A percentile compares a stretch with the other conserved stretches of the same genome.
Conservation (phyloP, 768 basidiomycete species). For the Zangia roseola region DNA sequence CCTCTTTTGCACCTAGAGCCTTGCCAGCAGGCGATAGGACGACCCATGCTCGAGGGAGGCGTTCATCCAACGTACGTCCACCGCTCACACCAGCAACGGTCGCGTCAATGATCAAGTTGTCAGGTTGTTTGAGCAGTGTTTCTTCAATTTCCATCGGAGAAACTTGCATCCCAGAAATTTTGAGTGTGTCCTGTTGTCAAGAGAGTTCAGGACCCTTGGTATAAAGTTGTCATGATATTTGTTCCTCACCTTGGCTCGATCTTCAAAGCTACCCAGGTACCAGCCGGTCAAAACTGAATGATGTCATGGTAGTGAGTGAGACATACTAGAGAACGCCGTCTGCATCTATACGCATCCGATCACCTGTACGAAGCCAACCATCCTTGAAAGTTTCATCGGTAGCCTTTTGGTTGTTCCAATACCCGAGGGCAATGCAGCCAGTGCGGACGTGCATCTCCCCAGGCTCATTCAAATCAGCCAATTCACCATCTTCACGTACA, state of each 20-base stretch:
- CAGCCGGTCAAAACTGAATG: neutral
- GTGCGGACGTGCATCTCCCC: constrained; percentile 68
- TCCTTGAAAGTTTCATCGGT: constrained; percentile 61
- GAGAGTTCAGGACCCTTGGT: no score
- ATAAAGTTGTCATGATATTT: neutral
- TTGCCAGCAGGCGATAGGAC: constrained; percentile 60
- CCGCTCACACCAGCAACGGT: constrained; percentile 74
- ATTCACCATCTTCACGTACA: constrained; percentile 54
- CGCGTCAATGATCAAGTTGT: constrained; percentile 59
- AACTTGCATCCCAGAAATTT: constrained; percentile 77
- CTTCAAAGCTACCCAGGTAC: constrained; percentile 53
- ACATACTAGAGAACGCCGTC: constrained; percentile 66
- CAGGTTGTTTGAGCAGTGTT: constrained; percentile 59
- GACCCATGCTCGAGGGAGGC: constrained; percentile 76
- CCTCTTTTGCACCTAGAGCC: constrained; percentile 41
- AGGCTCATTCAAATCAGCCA: constrained; percentile 53
- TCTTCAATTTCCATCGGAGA: constrained; percentile 80
- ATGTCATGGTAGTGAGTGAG: neutral
- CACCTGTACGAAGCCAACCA: constrained; percentile 78
- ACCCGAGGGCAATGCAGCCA: constrained; percentile 59
- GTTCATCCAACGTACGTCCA: constrained; percentile 69
- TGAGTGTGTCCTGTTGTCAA: constrained; percentile 62
- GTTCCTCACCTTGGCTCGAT: constrained; percentile 63
- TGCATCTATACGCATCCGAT: constrained; percentile 60
- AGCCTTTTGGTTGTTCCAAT: constrained; percentile 69